Evolutionary conservation across 139 green algal species (phyloP), one percentile per base, ranked within the genome.

Genomic region (Deuterostichococcus epilithicus): DNA sequence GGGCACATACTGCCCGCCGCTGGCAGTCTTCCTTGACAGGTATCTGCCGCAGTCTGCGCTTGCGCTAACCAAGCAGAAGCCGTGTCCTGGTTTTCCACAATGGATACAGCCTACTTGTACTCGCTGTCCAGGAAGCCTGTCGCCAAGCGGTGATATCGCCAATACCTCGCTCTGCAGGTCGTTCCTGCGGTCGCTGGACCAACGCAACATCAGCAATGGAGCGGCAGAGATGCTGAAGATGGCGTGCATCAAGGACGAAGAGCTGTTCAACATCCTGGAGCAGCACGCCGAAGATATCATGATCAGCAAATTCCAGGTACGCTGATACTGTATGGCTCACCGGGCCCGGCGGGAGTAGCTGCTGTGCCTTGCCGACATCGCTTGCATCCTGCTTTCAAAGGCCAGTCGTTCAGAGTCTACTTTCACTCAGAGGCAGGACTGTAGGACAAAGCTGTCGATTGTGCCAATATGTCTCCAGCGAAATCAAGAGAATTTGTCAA

Each of bases 201-300:
- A 72, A 15, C 65, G 85, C 59, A 76, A 89, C 85, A 73, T 89
- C 33, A 83, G 75, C 70, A 89, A 89, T 42, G 85, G 85, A 2
- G 52, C 85, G 3, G 82, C 85, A 33, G 85, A 89, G 68, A 88
- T 89, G 18, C 34, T 89, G 52, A 89, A 89, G 82, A 89, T 89
- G 85, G 85, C 85, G 8, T 87, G 80, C 45, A 82, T 89, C 72
- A 88, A 88, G 68, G 85, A 89, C 34, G 47, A 30, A n/a, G 45
- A 70, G 63, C 80, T 89, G 66, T 89, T 89, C 66, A 58, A 88
- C 32, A 59, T 88, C 32, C 76, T 89, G 74, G 85, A 88, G 65
- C 32, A 70, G 45, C 75, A 89, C 68, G 80, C 52, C 20, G 58
- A 68, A 22, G 63, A 83, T 25, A 47, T 89, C 4, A 72, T 86